phyloP scores from a whole-genome alignment of 371 early-diverging fungal genomes.

The Neoconidiobolus thromboides region DNA sequence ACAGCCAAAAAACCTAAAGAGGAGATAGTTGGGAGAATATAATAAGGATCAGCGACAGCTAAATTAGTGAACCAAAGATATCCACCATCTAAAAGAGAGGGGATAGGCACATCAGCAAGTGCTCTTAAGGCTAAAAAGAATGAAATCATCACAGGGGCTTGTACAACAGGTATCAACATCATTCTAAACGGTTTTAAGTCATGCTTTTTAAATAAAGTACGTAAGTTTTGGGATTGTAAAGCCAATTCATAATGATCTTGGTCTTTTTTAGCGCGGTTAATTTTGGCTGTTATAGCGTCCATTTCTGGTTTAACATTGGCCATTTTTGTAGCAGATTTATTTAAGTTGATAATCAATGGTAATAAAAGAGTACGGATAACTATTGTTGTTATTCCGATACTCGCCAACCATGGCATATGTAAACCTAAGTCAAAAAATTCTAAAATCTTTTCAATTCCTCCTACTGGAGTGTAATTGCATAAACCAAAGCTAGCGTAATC shows the following conservation, averaged over 20 bases:
- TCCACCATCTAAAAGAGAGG: constrained; percentile 62
- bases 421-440: constrained; percentile 63
- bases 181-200: constrained; percentile 41
- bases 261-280: constrained; percentile 30
- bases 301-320: constrained; percentile 59
- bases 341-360: constrained; percentile 58
- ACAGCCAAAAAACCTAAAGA: constrained; percentile 47
- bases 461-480: constrained; percentile 56
- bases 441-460: constrained; percentile 43
- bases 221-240: constrained; percentile 29
- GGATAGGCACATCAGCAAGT: constrained; percentile 68
- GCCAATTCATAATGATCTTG: constrained; percentile 34
- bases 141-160: constrained; percentile 72
- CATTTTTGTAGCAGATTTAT: constrained; percentile 46
- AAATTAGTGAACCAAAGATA: constrained; percentile 67
- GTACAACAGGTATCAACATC: constrained; percentile 38
- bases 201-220: constrained; percentile 36
- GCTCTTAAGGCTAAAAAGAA: constrained; percentile 71
- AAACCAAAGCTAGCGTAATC: constrained; percentile 63
- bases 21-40: constrained; percentile 58
- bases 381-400: constrained; percentile 56
- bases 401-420: constrained; percentile 88
- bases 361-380: constrained; percentile 45
- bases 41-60: constrained; percentile 60
- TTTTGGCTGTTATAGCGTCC: constrained; percentile 38